Evolutionary conservation across 257 asterid genomes (phyloP).

Genomic region (Galeopsis tetrahit): DNA sequence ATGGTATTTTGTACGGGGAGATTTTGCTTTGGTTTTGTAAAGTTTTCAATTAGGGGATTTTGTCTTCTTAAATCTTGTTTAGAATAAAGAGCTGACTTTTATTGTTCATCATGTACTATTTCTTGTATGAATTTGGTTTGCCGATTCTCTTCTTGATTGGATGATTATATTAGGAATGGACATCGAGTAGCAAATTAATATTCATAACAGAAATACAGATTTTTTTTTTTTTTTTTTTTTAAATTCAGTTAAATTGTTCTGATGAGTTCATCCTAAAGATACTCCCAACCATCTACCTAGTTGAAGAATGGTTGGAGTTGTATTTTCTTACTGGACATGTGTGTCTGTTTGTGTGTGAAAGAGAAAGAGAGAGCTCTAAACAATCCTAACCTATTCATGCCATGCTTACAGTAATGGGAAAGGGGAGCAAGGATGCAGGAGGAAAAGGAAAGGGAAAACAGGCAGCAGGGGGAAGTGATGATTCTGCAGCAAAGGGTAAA

Average conservation of each 20-base stretch:
- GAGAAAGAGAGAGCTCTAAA: background rate
- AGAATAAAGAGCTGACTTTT: background rate
- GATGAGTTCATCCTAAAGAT: background rate
- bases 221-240: background rate
- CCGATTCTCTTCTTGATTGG: slow-evolving; percentile 6
- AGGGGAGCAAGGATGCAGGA: slow-evolving; percentile 64
- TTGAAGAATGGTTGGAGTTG: slow-evolving; percentile 2
- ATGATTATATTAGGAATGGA: slow-evolving; percentile 11
- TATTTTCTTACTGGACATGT: background rate
- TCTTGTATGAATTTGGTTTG: slow-evolving; percentile 7
- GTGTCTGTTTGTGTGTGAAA: background rate
- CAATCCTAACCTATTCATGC: background rate
- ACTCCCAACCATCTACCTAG: slow-evolving; percentile 1
- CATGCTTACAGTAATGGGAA: slow-evolving; percentile 62
- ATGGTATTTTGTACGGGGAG: background rate
- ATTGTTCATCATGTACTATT: background rate
- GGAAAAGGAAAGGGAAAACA: slow-evolving; percentile 92
- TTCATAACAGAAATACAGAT: background rate
- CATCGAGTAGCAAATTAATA: background rate
- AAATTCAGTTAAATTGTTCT: background rate
- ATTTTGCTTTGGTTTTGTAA: background rate
- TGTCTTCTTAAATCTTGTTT: background rate
- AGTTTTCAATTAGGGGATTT: slow-evolving; percentile 8
- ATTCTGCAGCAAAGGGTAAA: slow-evolving; percentile 81
- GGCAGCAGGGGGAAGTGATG: slow-evolving; percentile 86